A percentile compares a stretch with the other conserved stretches of the same genome.
These are phyloP conservation scores for Ambrosiella xylebori DNA, from an alignment of 2,329 filamentous ascomycete genomes.

Conservation along the genomic window DNA sequence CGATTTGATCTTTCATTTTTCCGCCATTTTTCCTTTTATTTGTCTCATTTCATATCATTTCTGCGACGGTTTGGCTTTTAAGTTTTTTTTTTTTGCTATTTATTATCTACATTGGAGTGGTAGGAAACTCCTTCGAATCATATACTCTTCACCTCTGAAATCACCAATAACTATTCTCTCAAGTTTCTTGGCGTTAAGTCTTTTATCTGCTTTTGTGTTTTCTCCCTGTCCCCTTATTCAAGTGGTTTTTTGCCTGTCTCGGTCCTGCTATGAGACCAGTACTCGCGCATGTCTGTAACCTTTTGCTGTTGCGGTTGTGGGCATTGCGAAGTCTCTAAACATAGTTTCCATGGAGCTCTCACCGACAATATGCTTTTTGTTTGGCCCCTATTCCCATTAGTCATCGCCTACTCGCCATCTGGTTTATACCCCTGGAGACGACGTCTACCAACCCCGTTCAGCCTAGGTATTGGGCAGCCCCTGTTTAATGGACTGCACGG, in stretches of 20 bases:
- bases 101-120: neutral
- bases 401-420: neutral
- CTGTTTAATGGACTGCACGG: neutral
- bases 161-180: neutral
- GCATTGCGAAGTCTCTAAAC: neutral
- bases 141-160: conserved; percentile 1
- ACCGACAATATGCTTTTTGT: neutral
- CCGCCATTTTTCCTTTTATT: neutral
- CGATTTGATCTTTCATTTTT: conserved; percentile 10
- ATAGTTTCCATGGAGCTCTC: neutral
- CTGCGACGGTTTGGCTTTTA: neutral
- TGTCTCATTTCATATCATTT: conserved; percentile 15
- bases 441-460: neutral
- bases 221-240: neutral
- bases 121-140: neutral
- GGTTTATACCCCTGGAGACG: neutral
- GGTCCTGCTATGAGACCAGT: neutral
- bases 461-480: neutral
- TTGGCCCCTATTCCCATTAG: neutral
- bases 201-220: conserved; percentile 15
- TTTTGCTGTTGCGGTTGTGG: neutral
- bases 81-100: neutral
- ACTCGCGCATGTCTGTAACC: neutral
- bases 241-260: neutral
- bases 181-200: conserved; percentile 7